phyloP scores from a whole-genome alignment of 148 eudicot genomes.

The Rhododendron griersonianum region DNA sequence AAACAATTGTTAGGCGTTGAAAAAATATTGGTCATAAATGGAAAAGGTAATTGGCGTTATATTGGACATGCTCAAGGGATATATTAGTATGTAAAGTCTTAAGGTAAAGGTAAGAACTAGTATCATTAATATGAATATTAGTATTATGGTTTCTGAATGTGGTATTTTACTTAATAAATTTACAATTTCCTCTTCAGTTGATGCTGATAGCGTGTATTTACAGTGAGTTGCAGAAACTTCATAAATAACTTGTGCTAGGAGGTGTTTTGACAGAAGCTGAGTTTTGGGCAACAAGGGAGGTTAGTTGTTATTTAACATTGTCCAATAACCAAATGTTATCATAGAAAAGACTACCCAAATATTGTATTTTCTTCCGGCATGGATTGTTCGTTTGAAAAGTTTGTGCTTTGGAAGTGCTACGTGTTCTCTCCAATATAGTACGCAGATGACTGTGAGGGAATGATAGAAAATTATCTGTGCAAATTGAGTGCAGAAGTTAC shows the following conservation, averaged over 20 bases:
- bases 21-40: not conserved
- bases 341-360: not conserved
- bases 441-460: not conserved
- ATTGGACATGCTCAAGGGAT: not conserved
- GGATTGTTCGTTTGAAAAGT: not conserved
- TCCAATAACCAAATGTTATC: not conserved
- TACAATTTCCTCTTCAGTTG: not conserved
- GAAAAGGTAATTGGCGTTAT: not conserved
- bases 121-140: not conserved
- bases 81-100: not conserved
- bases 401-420: not conserved
- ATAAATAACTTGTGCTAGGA: constrained; percentile 71
- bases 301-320: not conserved
- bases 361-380: not conserved
- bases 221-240: constrained; percentile 89
- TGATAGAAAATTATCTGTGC: not conserved
- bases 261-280: constrained; percentile 31
- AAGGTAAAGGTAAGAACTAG: not conserved
- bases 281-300: too few species aligned
- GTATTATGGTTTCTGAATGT: not conserved
- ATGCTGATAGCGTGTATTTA: constrained; percentile 10
- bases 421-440: not conserved
- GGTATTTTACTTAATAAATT: not conserved
- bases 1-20: too few species aligned
- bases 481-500: constrained; percentile 63